A percentile compares a stretch with the other conserved stretches of the same genome.
Evolutionary conservation across 164 flowering plant species (phyloP).

Genomic region (Vitis amurensis): DNA sequence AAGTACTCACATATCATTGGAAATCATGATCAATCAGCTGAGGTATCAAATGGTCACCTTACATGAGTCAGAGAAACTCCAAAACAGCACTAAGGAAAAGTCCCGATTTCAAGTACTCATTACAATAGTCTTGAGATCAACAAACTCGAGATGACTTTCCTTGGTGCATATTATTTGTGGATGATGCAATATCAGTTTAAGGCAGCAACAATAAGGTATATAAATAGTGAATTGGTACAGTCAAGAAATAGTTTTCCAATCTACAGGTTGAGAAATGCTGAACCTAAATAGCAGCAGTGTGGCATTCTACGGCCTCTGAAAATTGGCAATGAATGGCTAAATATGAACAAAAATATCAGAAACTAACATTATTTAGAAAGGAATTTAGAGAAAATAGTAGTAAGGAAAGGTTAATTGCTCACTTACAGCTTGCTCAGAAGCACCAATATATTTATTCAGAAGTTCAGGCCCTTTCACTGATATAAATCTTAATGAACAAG

Average conservation of each 20-base stretch:
- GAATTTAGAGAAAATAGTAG: not conserved
- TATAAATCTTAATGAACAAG: slow-evolving; percentile 88
- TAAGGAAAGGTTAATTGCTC: not conserved
- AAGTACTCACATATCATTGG: too few relatives aligned
- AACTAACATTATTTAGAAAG: not conserved
- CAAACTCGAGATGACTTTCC: not conserved
- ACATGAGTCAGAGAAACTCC: too few relatives aligned
- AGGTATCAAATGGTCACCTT: too few relatives aligned
- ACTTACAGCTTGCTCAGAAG: slow-evolving; percentile 99
- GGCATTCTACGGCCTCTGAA: too few relatives aligned
- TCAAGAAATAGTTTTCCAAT: too few relatives aligned
- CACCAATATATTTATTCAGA: slow-evolving; percentile 95
- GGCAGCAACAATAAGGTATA: not conserved
- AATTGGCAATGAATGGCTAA: too few relatives aligned
- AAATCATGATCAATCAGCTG: too few relatives aligned
- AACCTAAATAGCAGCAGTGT: too few relatives aligned
- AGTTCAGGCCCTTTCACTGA: slow-evolving; percentile 97
- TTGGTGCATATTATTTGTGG: not conserved
- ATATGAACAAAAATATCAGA: not conserved
- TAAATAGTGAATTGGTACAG: not conserved
- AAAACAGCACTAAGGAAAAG: too few relatives aligned
- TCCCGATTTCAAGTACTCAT: too few relatives aligned
- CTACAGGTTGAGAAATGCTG: too few relatives aligned
- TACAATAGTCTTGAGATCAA: too few relatives aligned
- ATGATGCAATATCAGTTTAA: not conserved